A percentile compares a stretch with the other conserved stretches of the same genome.
Evolutionary conservation across 2,329 filamentous ascomycete genomes (phyloP).

Genomic region (Trichophaea hybrida): DNA sequence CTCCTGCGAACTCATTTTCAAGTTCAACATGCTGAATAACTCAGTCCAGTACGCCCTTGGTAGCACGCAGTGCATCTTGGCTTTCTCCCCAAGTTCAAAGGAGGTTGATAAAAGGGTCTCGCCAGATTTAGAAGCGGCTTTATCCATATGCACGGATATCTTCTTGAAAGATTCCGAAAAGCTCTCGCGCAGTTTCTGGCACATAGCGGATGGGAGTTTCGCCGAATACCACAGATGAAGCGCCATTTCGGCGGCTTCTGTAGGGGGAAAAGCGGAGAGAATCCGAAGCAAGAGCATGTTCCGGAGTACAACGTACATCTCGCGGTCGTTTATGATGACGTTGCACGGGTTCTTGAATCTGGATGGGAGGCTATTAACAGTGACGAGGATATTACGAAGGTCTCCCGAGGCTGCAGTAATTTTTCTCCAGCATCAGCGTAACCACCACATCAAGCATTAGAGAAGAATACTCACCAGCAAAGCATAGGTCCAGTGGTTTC

Average conservation of each 20-base stretch:
- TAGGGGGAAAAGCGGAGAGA: not conserved
- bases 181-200: not conserved
- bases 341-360: not conserved
- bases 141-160: not conserved
- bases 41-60: not conserved
- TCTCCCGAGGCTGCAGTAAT: slow-evolving; percentile 6
- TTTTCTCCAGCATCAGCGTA: not conserved
- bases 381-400: slow-evolving; percentile 1
- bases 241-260: slow-evolving; percentile 6
- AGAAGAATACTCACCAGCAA: not conserved
- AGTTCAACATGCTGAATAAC: not conserved
- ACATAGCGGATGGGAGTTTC: not conserved
- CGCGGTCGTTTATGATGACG: not conserved
- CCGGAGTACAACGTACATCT: not conserved
- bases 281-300: slow-evolving; percentile 4
- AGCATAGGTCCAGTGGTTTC: slow-evolving; percentile 3
- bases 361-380: slow-evolving; percentile 3
- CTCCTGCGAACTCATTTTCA: not conserved
- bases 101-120: not conserved
- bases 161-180: not conserved
- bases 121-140: not conserved
- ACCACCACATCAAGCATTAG: not conserved
- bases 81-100: slow-evolving; percentile 1
- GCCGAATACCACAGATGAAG: slow-evolving; percentile 8
- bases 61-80: slow-evolving; percentile 2